Conservation (phyloP, 306 rosid species). For the Betula pendula region DNA sequence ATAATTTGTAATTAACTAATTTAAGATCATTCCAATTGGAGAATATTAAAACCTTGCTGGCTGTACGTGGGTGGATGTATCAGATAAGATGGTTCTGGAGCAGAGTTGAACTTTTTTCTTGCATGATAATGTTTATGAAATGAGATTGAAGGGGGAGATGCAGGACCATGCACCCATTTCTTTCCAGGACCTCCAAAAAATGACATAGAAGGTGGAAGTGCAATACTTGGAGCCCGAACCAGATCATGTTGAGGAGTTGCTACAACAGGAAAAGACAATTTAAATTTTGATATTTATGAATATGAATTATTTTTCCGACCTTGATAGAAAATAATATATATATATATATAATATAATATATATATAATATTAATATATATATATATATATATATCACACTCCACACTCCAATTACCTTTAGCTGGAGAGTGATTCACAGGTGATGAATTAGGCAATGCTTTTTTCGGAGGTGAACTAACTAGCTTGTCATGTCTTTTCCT, state of each 20-base stretch:
- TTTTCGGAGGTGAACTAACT: constrained; percentile 21
- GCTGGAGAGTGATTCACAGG: constrained; percentile 18
- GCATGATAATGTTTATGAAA: constrained; percentile 45
- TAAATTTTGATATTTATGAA: constrained; percentile 2
- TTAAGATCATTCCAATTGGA: not conserved
- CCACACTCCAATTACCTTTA: constrained; percentile 23
- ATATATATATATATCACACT: too few relatives aligned
- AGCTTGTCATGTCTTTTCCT: constrained; percentile 23
- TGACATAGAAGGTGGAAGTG: constrained; percentile 67
- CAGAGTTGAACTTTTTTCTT: constrained; percentile 36
- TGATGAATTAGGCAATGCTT: constrained; percentile 10
- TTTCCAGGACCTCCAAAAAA: constrained; percentile 37
- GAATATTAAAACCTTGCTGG: constrained; percentile 61
- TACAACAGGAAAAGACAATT: constrained; percentile 28
- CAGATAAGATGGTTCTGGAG: constrained; percentile 40
- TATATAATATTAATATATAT: too few relatives aligned
- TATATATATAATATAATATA: too few relatives aligned
- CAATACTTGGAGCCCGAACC: constrained; percentile 43
- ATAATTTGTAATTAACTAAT: not conserved
- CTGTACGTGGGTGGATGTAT: constrained; percentile 47
- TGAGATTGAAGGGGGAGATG: constrained; percentile 45
- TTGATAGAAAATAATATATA: not conserved
- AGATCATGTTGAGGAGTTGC: constrained; percentile 39
- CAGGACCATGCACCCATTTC: constrained; percentile 44
- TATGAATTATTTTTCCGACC: not conserved